Evolutionary conservation across 495 filamentous ascomycete species (phyloP), one percentile per base, ranked within the genome.

Genomic region (Hypoxylon subgilvum): DNA sequence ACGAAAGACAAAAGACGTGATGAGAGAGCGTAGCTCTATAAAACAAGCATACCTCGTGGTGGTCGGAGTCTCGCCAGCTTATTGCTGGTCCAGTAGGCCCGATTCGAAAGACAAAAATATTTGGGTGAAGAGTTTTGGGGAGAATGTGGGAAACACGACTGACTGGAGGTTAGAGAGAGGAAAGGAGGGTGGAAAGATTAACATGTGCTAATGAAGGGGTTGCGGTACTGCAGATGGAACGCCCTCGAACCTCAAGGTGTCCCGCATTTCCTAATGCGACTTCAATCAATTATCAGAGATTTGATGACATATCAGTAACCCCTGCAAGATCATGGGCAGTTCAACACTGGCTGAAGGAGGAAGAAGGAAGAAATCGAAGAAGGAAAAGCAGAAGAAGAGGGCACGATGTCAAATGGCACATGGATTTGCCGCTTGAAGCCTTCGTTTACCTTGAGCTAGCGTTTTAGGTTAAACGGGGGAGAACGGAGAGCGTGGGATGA

Each of bases 31-130:
- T 12, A 10, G 31, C n/a, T 12, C 23, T 27, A 27, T 3, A 27
- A 55, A 30, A 36, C 43, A 16, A 19, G 19, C 23, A 12, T 17
- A 42, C 38, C n/a, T n/a, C n/a, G n/a, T n/a, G n/a, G n/a, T n/a
- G n/a, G n/a, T n/a, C n/a, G n/a, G n/a, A n/a, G n/a, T n/a, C n/a
- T n/a, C n/a, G n/a, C n/a, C n/a, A n/a, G n/a, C n/a, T n/a, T n/a
- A n/a, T n/a, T n/a, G n/a, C n/a, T n/a, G 54, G 45, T 42, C 51
- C 43, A 67, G 60, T 65, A 69, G 67, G 61, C 57, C 61, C 62
- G 61, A 69, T 54, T 68, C 60, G 48, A 54, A 57, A 52, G 56
- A 63, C n/a, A 48, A 57, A 55, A 51, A 21, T 48, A 58, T 58
- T 32, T 45, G 54, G 44, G 53, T 44, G 44, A n/a, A n/a, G n/a